Base-by-base conservation (phyloP, 2,329 filamentous ascomycete genomes). In the Endoconidiophora laricicola region DNA sequence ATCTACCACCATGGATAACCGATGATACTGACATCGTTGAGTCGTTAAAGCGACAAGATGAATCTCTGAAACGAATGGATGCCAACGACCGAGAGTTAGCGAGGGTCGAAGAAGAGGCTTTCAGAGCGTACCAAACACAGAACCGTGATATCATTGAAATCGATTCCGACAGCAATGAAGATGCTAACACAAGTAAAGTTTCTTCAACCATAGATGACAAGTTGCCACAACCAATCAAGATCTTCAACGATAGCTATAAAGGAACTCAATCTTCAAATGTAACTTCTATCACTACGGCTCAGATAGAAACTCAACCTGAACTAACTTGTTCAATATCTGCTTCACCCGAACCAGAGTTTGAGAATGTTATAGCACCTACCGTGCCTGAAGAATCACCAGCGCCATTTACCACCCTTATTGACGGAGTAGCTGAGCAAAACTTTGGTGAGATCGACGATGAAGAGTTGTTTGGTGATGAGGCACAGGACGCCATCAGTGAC, bases 1-100 rank as follows among this genome's bases (percentile, higher is more conserved):
- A 81, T 0, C 60, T 90, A 6, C 85, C 85, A 1, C 85, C 85
- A 0, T 91, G 85, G 85, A 73, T 91, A 58, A 65, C 67, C 2
- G 74, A 78, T 54, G 65, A 78, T 4, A 70, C 72, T 2, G 83
- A 87, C 52, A 78, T 88, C 29, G 71, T 81, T 54, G 72, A 80
- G 46, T 71, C 73, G 23, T 63, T 79, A 54, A 75, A 73, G 57
- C 72, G 76, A 51, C 74, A 78, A 63, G 72, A 65, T 55, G 73
- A 66, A 57, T 69, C 62, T 44, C 75, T 81, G 45, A 64, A 54
- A 18, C 72, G 76, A 51, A 76, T 83, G 51, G 78, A 81, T 50
- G 79, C 80, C 18, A 74, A 81, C 52, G 76, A 83, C 56, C 65
- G 72, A 23, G 69, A 74, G 46, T 68, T 70, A 51, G 72, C 77